Base-by-base conservation (phyloP, 345 rosid species). In the Hibiscus mutabilis region DNA sequence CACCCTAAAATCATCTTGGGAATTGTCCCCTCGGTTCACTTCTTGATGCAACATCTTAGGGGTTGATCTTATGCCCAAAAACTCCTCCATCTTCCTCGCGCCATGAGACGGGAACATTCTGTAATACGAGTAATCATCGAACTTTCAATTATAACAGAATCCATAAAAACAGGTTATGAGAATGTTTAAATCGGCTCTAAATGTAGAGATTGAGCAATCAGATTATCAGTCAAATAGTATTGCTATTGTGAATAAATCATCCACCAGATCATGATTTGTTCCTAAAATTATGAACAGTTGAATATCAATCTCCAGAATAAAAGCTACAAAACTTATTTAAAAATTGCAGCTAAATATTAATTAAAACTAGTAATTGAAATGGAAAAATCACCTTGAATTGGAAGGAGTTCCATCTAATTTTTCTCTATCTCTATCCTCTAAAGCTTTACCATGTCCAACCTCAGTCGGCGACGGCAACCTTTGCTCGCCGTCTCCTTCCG, bases 401-500 rank as follows among this genome's bases (percentile, higher is more conserved):
- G 88, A 79, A 40, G 88, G 79, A 13, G 60, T 40, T 16, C 69
- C 80, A 55, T 81, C 87, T 18, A 65, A 64, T 74, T 81, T 76
- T 58, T 77, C 84, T 76, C 73, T 72, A 70, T 67, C 79, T 77
- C 62, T 49, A 37, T 81, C 87, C 57, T 84, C 84, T 25, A 29
- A 47, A 18, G 58, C 74, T 77, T 78, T 79, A 10, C 75, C 81
- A 18, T 66, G 76, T 0, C 79, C 83, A 1, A 72, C 73, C 47
- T 76, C 80, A 13, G 74, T 77, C 6, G 79, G 77, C 55, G 83
- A 80, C 13, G 74, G 84, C 52, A 75, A 73, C 64, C 84, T 74
- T 46, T 59, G 69, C n/a, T 81, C 87, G 9, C 79, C 85, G 42
- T 79, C 76, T 19, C 82, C 77, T 6, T 82, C 88, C 0, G 85